Conservation (phyloP, 371 early-diverging fungal genomes). For the Syncephalastrum racemosum region DNA sequence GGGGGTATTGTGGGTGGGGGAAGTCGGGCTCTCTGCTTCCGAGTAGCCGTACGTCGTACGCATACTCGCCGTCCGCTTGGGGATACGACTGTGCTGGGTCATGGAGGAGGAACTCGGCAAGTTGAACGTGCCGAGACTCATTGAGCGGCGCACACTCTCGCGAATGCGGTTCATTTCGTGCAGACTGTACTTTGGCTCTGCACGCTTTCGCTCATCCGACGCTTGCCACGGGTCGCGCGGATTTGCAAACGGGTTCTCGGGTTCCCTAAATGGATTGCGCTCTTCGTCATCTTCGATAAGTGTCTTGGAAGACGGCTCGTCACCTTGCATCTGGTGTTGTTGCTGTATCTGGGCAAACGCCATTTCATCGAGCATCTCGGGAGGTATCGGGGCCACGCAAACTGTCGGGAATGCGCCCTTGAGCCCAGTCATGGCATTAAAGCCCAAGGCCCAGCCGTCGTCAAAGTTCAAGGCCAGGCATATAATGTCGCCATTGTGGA, state of each 20-base stretch:
- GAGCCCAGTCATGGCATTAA: slow-evolving; percentile 63
- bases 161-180: slow-evolving; percentile 16
- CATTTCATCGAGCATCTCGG: slow-evolving; percentile 38
- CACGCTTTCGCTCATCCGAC: neutral
- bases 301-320: slow-evolving; percentile 22
- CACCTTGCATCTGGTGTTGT: slow-evolving; percentile 4
- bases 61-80: too few species aligned
- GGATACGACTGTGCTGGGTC: too few species aligned
- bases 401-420: slow-evolving; percentile 75
- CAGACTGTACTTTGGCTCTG: neutral
- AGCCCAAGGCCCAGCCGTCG: slow-evolving; percentile 76
- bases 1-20: slow-evolving; percentile 33
- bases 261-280: too few species aligned
- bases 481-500: slow-evolving; percentile 67
- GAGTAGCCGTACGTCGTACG: slow-evolving; percentile 21
- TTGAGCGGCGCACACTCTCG: slow-evolving; percentile 28
- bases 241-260: slow-evolving; percentile 3
- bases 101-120: slow-evolving; percentile 1
- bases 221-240: neutral
- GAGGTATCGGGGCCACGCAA: slow-evolving; percentile 50
- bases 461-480: slow-evolving; percentile 60
- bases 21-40: slow-evolving; percentile 39
- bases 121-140: slow-evolving; percentile 17
- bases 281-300: slow-evolving; percentile 27
- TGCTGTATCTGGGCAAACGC: slow-evolving; percentile 5